Evolutionary conservation across 805 yeast genomes (phyloP).

Genomic region (Yamadazyma sp.): DNA sequence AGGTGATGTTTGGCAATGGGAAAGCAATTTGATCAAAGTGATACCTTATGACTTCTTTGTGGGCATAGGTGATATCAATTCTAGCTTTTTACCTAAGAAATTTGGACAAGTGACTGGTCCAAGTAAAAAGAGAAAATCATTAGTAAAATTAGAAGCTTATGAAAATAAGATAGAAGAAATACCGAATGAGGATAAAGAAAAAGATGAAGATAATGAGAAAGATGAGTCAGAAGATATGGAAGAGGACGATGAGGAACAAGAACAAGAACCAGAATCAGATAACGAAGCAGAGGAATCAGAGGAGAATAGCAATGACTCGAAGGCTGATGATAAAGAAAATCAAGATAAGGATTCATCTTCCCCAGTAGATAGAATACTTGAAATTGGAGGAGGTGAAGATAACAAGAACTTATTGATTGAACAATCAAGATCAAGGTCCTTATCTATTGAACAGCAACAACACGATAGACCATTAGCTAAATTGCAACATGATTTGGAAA

Average conservation of each 20-base stretch:
- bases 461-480: slow-evolving; percentile 82
- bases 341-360: slow-evolving; percentile 16
- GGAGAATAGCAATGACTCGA: slow-evolving; percentile 7
- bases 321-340: slow-evolving; percentile 7
- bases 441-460: slow-evolving; percentile 74
- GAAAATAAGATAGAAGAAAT: slow-evolving; percentile 24
- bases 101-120: slow-evolving; percentile 58
- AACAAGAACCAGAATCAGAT: slow-evolving; percentile 2
- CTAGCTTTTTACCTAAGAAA: slow-evolving; percentile 85
- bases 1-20: slow-evolving; percentile 99
- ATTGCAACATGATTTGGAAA: slow-evolving; percentile 70
- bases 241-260: slow-evolving; percentile 19
- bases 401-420: slow-evolving; percentile 47
- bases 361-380: slow-evolving; percentile 50
- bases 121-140: slow-evolving; percentile 54
- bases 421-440: slow-evolving; percentile 62
- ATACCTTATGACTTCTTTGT: slow-evolving; percentile 95
- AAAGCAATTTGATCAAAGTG: slow-evolving; percentile 83
- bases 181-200: slow-evolving; percentile 7
- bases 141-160: slow-evolving; percentile 54
- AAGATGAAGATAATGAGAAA: background rate
- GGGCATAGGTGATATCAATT: slow-evolving; percentile 96
- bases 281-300: slow-evolving; percentile 8
- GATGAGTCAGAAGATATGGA: background rate
- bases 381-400: slow-evolving; percentile 50